A percentile compares a stretch with the other conserved stretches of the same genome.
These are phyloP conservation scores for Diplodia corticola DNA, from an alignment of 2,329 filamentous ascomycete genomes.

Conservation along the genomic window DNA sequence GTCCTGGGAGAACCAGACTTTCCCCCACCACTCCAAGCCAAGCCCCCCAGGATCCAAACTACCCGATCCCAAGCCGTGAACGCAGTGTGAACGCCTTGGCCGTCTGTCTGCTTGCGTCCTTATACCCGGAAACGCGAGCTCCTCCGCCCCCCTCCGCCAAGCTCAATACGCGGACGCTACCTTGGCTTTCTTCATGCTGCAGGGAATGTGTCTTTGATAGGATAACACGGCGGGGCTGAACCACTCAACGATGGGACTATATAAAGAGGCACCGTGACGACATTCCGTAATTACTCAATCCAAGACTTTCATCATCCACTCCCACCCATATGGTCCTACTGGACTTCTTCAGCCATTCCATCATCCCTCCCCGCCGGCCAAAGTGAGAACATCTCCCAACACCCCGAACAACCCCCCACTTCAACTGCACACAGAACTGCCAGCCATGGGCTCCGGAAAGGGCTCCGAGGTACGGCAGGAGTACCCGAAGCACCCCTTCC, in stretches of 20 bases:
- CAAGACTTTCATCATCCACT: neutral
- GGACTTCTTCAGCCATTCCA: constrained; percentile 14
- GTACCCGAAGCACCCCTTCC: constrained; percentile 29
- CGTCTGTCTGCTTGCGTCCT: neutral
- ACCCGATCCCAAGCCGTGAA: constrained; percentile 15
- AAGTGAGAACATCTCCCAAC: neutral
- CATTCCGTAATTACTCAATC: neutral
- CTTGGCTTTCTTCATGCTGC: constrained; percentile 20
- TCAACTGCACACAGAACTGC: neutral
- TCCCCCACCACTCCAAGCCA: constrained; percentile 11
- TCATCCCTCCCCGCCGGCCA: constrained; percentile 4
- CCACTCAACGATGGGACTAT: constrained; percentile 8
- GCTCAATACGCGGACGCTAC: constrained; percentile 4
- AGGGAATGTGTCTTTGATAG: constrained; percentile 18
- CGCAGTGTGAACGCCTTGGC: neutral
- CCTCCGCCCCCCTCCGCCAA: constrained; percentile 12
- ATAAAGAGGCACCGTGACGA: constrained; percentile 3
- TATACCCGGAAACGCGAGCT: neutral
- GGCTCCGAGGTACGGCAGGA: constrained; percentile 20
- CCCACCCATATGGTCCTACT: neutral
- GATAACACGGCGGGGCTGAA: neutral
- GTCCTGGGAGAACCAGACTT: constrained; percentile 4
- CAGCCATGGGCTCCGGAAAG: constrained; percentile 26
- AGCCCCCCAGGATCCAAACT: neutral
- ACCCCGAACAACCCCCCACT: neutral